phyloP scores from a whole-genome alignment of 176 grass and related monocot genomes.

The Juncus inflexus region DNA sequence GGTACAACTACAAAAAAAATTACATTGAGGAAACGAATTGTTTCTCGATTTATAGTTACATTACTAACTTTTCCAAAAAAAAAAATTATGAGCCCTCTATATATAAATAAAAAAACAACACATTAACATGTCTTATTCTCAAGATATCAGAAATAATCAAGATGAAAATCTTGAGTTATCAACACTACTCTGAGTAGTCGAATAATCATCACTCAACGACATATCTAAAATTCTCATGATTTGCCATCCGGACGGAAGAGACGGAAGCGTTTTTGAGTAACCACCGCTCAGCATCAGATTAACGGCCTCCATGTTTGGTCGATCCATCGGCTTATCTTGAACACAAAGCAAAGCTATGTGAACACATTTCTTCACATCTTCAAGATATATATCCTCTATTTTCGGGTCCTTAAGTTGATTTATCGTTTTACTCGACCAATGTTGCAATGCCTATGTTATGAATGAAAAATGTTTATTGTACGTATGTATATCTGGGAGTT shows the following conservation, averaged over 20 bases:
- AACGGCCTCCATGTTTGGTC: conserved; percentile 22
- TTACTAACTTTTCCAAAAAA: no score
- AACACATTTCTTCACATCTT: conserved; percentile 26
- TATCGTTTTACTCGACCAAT: conserved; percentile 11
- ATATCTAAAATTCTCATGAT: background rate
- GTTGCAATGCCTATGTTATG: conserved; percentile 13
- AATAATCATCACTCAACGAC: background rate
- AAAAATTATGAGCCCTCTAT: no score
- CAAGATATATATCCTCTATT: conserved; percentile 13
- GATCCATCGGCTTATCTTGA: conserved; percentile 1
- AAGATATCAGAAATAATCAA: no score
- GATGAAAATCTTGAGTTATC: no score
- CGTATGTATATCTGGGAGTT: no score
- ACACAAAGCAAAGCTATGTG: conserved; percentile 25
- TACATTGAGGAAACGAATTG: no score
- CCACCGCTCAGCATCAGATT: conserved; percentile 18
- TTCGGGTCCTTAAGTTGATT: conserved; percentile 12
- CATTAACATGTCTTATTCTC: no score
- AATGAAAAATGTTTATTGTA: no score
- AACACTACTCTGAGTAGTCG: background rate
- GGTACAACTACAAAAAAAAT: no score
- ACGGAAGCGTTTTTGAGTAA: conserved; percentile 29
- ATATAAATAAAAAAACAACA: no score
- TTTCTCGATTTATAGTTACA: no score
- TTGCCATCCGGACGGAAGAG: conserved; percentile 1